Evolutionary conservation across 2,329 filamentous ascomycete genomes (phyloP).

Genomic region (Cordyceps cateniannulata): DNA sequence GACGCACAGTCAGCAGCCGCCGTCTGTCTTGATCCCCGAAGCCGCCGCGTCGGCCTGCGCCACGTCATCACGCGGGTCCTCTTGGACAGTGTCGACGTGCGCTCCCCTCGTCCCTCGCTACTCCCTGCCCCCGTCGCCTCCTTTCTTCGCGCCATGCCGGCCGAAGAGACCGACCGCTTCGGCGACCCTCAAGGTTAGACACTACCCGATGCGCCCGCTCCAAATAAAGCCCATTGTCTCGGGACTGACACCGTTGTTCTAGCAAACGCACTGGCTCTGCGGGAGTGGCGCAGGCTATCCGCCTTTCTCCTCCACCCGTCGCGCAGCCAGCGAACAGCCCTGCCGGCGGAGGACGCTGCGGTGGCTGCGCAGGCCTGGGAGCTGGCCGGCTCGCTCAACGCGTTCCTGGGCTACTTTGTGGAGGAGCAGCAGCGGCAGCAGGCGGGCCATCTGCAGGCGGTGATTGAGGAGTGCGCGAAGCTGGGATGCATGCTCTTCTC

Average conservation of each 20-base stretch:
- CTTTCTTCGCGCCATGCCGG: constrained; percentile 24
- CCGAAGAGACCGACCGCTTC: constrained; percentile 18
- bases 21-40: constrained; percentile 26
- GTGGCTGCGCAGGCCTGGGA: constrained; percentile 25
- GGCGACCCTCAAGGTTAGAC: constrained; percentile 25
- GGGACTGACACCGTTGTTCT: background rate
- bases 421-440: constrained; percentile 24
- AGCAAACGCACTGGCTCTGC: constrained; percentile 28
- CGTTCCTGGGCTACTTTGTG: constrained; percentile 29
- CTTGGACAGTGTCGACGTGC: constrained; percentile 29
- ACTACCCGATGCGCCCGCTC: background rate
- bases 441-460: constrained; percentile 30
- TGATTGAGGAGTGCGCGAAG: constrained; percentile 33
- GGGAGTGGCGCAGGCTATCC: constrained; percentile 36
- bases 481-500: constrained; percentile 37
- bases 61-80: constrained; percentile 31
- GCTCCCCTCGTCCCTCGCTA: constrained; percentile 25
- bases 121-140: constrained; percentile 28
- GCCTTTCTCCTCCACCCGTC: constrained; percentile 35
- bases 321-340: constrained; percentile 29
- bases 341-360: constrained; percentile 24
- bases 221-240: background rate
- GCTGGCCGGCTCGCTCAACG: constrained; percentile 27
- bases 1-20: constrained; percentile 22
- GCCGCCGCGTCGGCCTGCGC: constrained; percentile 27